Evolutionary conservation across 2,329 filamentous ascomycete genomes (phyloP), one percentile per base, ranked within the genome.

Genomic region (Colletotrichum sp.): DNA sequence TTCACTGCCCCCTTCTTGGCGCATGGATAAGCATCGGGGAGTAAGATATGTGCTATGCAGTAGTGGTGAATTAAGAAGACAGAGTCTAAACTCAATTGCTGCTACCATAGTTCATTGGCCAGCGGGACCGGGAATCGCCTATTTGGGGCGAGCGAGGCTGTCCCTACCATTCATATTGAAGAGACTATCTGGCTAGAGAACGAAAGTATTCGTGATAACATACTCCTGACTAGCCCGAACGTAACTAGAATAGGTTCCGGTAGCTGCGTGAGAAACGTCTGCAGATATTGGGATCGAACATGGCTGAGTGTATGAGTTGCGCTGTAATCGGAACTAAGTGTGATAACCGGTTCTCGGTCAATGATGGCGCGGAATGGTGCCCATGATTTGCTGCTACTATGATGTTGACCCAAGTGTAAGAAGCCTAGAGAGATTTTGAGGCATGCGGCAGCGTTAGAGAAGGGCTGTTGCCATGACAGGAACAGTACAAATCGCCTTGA

Each of bases 401-500:
- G 44, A 7, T 13, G 5, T 1, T 12, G 44, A 13, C 18, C n/a
- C 2, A 21, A 2, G n/a, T 1, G 10, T 3, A 49, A 49, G 18
- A 3, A 1, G 6, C 1, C 39, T 1, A 44, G 3, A 10, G 16
- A 3, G 1, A 5, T 44, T 4, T 10, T 10, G 39, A 2, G 18
- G 16, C 18, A 44, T 44, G 39, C 16, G 5, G 39, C 8, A 44
- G 28, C 28, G 28, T 30, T 30, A 30, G 28, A 30, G 3, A 30
- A 30, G 28, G 28, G 28, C 28, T 28, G 24, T 26, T 2, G 24
- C 24, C 24, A 26, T 30, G 8, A 30, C 28, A 30, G 28, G 28
- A 3, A 30, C 28, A 30, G 28, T 4, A 9, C 4, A 30, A 10
- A 18, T 0, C 10, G 18, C 39, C 9, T 44, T 44, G 18, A 44